phyloP scores from a whole-genome alignment of 208 protist genomes.

The Novymonas esmeraldas region DNA sequence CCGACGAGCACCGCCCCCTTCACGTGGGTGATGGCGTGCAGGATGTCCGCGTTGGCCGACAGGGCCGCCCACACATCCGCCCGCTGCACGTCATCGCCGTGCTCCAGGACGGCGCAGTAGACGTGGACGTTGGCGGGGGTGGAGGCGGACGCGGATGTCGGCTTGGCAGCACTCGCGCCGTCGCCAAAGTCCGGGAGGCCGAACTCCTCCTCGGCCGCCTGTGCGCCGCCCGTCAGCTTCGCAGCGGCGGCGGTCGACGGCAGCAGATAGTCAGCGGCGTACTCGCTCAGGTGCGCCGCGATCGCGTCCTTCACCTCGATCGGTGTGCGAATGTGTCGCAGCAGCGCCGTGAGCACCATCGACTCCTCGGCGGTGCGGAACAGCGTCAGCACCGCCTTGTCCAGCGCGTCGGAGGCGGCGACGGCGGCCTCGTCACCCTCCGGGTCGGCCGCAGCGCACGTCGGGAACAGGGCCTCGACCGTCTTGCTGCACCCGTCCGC shows the following conservation, averaged over 20 bases:
- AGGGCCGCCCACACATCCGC: conserved; percentile 61
- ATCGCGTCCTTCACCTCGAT: conserved; percentile 76
- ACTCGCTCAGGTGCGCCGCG: conserved; percentile 72
- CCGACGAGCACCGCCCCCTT: conserved; percentile 40
- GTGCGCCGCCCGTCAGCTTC: too few species aligned
- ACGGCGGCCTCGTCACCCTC: conserved; percentile 26
- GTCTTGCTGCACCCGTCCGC: conserved; percentile 44
- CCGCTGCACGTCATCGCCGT: conserved; percentile 74
- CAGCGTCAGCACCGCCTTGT: conserved; percentile 39
- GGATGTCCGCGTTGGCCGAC: conserved; percentile 17
- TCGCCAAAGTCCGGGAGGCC: conserved; percentile 76
- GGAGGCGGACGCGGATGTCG: not conserved
- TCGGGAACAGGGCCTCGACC: conserved; percentile 42
- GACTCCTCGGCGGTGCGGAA: conserved; percentile 58
- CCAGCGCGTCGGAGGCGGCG: conserved; percentile 34
- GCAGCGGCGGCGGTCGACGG: conserved; percentile 1
- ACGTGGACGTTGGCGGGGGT: conserved; percentile 46
- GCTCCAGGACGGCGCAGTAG: conserved; percentile 68
- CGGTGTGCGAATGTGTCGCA: conserved; percentile 64
- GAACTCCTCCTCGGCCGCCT: conserved; percentile 39
- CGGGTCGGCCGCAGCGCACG: conserved; percentile 21
- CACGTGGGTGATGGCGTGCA: conserved; percentile 41
- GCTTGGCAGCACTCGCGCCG: not conserved
- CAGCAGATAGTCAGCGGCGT: conserved; percentile 64
- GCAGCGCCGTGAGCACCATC: conserved; percentile 68